phyloP scores from a whole-genome alignment of 768 basidiomycete species.

The Naganishia vaughanmartiniae region DNA sequence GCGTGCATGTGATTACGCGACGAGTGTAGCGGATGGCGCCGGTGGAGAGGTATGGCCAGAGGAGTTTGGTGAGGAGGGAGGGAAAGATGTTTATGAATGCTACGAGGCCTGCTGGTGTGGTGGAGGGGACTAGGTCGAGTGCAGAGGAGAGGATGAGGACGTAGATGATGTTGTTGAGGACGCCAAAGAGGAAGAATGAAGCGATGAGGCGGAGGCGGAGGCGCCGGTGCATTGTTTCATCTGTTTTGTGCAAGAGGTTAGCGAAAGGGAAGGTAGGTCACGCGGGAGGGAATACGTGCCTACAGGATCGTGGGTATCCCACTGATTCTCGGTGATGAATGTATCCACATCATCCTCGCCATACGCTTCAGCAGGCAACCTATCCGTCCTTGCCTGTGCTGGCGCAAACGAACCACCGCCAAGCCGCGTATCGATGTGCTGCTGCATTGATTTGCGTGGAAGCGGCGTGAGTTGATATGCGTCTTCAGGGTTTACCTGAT shows the following conservation, averaged over 20 bases:
- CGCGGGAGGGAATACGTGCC: not conserved
- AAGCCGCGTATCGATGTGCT: no score
- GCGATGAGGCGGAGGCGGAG: not conserved
- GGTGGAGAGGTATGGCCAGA: constrained; percentile 86
- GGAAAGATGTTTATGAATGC: constrained; percentile 94
- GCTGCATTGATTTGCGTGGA: not conserved
- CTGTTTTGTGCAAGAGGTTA: not conserved
- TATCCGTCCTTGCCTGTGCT: not conserved
- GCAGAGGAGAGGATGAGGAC: constrained; percentile 96
- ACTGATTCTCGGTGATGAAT: constrained; percentile 11
- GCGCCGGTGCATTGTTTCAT: not conserved
- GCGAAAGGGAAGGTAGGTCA: no score
- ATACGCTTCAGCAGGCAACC: not conserved
- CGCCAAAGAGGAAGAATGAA: constrained; percentile 83
- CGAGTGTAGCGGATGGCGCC: constrained; percentile 78
- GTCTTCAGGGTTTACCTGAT: not conserved
- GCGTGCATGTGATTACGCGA: constrained; percentile 71
- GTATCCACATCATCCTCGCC: constrained; percentile 17
- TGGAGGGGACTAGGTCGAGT: constrained; percentile 83
- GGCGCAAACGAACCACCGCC: no score
- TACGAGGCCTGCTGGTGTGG: constrained; percentile 91
- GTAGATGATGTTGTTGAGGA: constrained; percentile 92
- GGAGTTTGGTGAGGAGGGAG: constrained; percentile 77
- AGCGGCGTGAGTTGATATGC: not conserved
- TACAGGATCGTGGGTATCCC: not conserved